Evolutionary conservation across 176 grass and related monocot species (phyloP).

Genomic region (Lolium rigidum): DNA sequence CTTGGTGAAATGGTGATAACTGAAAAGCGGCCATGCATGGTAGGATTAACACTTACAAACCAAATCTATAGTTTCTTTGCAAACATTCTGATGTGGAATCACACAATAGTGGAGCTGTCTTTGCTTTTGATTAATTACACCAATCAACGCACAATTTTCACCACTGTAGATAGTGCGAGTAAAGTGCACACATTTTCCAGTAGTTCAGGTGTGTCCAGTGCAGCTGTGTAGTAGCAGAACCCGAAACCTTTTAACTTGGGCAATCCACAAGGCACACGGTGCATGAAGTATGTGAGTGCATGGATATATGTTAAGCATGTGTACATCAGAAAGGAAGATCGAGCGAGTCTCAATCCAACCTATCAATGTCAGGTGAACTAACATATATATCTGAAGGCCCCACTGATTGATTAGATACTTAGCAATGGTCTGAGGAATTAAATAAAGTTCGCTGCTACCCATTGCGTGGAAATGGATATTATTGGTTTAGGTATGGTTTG

Average conservation of each 20-base stretch:
- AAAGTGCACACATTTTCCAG: conserved; percentile 17
- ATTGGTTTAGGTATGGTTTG: conserved; percentile 61
- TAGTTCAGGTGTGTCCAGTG: not conserved
- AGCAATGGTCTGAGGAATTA: conserved; percentile 16
- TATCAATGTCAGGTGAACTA: conserved; percentile 39
- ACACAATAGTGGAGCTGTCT: conserved; percentile 29
- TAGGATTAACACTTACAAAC: conserved; percentile 32
- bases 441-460: conserved; percentile 33
- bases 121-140: conserved; percentile 29
- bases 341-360: not conserved
- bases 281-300: not conserved
- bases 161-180: conserved; percentile 16
- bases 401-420: conserved; percentile 45
- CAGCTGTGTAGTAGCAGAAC: not conserved
- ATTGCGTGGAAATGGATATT: conserved; percentile 45
- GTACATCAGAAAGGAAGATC: not conserved
- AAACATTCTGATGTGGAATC: conserved; percentile 54
- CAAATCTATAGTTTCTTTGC: conserved; percentile 40
- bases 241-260: not conserved
- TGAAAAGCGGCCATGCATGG: conserved; percentile 21
- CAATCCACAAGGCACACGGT: not conserved
- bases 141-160: not conserved
- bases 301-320: not conserved
- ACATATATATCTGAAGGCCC: not conserved
- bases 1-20: conserved; percentile 39